Percentiles rank a stretch among this genome's conserved stretches.
Evolutionary conservation across 495 filamentous ascomycete species (phyloP).

Genomic region (Halenospora varia): DNA sequence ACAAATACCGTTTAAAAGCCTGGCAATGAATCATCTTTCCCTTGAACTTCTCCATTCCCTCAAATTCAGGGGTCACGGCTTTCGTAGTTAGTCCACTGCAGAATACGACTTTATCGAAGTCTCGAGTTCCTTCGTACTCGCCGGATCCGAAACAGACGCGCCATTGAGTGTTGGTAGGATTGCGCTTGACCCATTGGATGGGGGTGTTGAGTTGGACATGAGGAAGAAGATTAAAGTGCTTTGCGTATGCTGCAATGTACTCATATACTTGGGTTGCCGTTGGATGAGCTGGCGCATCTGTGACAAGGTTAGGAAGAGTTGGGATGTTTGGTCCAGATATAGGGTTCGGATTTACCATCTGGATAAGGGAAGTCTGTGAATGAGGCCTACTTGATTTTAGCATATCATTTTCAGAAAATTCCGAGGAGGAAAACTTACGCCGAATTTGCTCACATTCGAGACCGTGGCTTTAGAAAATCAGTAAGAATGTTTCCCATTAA

Average conservation of each 20-base stretch:
- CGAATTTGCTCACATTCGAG: not conserved
- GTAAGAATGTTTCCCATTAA: too few species aligned
- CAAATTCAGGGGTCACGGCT: slow-evolving; percentile 16
- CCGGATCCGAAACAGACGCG: not conserved
- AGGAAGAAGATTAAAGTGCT: slow-evolving; percentile 11
- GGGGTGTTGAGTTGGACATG: slow-evolving; percentile 10
- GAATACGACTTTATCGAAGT: not conserved
- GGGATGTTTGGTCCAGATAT: not conserved
- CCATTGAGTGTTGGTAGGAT: slow-evolving; percentile 9
- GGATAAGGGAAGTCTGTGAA: not conserved
- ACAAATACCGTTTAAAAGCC: slow-evolving; percentile 12
- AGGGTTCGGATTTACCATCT: not conserved
- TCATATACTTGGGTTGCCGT: not conserved
- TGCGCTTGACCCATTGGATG: slow-evolving; percentile 1
- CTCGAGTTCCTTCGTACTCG: not conserved
- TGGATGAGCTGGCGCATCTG: not conserved
- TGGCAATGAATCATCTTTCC: slow-evolving; percentile 29
- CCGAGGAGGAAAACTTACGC: not conserved
- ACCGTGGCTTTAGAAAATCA: not conserved
- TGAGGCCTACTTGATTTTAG: not conserved
- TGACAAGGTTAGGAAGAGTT: not conserved
- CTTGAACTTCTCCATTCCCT: slow-evolving; percentile 24
- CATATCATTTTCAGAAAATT: not conserved
- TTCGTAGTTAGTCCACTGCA: not conserved
- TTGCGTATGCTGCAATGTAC: slow-evolving; percentile 17